Conservation (phyloP, 2,329 filamentous ascomycete species). For the Phialophora tarda region DNA sequence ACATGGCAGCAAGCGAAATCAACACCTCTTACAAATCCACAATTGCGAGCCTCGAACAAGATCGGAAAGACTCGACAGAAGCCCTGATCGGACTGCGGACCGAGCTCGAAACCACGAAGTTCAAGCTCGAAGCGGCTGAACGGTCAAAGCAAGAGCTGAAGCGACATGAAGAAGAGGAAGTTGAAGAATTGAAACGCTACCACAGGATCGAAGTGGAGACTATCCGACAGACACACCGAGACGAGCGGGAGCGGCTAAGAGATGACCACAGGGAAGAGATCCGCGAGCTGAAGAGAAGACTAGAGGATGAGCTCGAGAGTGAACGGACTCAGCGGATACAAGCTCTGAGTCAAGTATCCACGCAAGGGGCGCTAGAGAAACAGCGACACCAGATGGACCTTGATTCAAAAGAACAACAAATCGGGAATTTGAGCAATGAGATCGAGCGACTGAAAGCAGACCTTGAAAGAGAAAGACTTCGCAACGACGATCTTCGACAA, state of each 20-base stretch:
- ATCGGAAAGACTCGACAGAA: slow-evolving; percentile 57
- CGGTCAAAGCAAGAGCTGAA: slow-evolving; percentile 58
- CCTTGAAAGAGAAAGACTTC: slow-evolving; percentile 66
- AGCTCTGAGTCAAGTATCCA: slow-evolving; percentile 70
- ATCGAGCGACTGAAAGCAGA: slow-evolving; percentile 53
- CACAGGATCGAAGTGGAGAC: slow-evolving; percentile 53
- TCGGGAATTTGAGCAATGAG: slow-evolving; percentile 52
- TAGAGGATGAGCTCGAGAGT: slow-evolving; percentile 70
- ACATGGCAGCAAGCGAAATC: slow-evolving; percentile 73
- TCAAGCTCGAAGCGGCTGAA: slow-evolving; percentile 57
- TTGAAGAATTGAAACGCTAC: slow-evolving; percentile 60
- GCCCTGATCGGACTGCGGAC: slow-evolving; percentile 63
- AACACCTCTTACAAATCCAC: slow-evolving; percentile 75
- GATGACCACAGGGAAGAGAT: slow-evolving; percentile 72
- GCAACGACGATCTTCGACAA: slow-evolving; percentile 63
- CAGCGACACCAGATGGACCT: slow-evolving; percentile 52
- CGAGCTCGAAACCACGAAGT: slow-evolving; percentile 70
- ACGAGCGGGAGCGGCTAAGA: slow-evolving; percentile 63
- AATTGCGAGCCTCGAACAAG: slow-evolving; percentile 64
- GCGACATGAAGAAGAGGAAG: slow-evolving; percentile 58
- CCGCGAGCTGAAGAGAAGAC: slow-evolving; percentile 65
- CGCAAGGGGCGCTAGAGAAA: slow-evolving; percentile 56
- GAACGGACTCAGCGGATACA: slow-evolving; percentile 63
- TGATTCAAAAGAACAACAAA: slow-evolving; percentile 61
- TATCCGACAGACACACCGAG: slow-evolving; percentile 51